These are phyloP conservation scores for Saccharomycopsis fermentans DNA, from an alignment of 805 yeast genomes.

Conservation along the genomic window DNA sequence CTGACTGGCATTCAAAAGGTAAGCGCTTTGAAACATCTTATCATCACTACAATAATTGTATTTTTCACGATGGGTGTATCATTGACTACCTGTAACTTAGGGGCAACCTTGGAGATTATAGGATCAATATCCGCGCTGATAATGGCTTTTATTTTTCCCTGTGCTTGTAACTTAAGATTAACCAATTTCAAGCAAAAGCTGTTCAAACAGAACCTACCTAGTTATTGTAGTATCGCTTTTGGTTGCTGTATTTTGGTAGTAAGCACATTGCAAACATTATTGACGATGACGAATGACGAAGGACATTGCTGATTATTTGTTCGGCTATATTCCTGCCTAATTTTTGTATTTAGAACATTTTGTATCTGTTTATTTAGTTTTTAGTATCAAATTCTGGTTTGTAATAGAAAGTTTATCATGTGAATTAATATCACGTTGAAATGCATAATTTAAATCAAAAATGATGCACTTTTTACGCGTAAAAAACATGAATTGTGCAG, in stretches of 20 bases:
- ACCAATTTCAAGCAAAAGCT: constrained; percentile 36
- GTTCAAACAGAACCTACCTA: constrained; percentile 40
- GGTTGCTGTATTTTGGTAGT: constrained; percentile 71
- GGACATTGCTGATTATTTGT: neutral
- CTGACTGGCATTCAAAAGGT: constrained; percentile 8
- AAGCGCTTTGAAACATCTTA: constrained; percentile 37
- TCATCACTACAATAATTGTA: constrained; percentile 57
- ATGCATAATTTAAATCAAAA: neutral
- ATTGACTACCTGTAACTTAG: constrained; percentile 74
- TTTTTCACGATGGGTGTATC: constrained; percentile 66
- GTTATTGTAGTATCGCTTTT: constrained; percentile 52
- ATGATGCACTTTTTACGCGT: neutral
- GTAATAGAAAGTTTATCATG: no score
- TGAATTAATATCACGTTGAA: neutral
- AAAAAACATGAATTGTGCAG: neutral
- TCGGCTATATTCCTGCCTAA: no score
- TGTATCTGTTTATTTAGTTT: no score
- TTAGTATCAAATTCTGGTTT: no score
- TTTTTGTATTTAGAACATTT: neutral
- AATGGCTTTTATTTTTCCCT: constrained; percentile 89
- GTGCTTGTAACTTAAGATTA: constrained; percentile 66
- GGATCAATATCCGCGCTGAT: constrained; percentile 91
- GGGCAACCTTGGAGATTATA: constrained; percentile 78
- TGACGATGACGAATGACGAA: constrained; percentile 23
- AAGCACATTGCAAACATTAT: constrained; percentile 61